Evolutionary conservation across 768 basidiomycete genomes (phyloP).

Genomic region (Leccinum subtestaceum): DNA sequence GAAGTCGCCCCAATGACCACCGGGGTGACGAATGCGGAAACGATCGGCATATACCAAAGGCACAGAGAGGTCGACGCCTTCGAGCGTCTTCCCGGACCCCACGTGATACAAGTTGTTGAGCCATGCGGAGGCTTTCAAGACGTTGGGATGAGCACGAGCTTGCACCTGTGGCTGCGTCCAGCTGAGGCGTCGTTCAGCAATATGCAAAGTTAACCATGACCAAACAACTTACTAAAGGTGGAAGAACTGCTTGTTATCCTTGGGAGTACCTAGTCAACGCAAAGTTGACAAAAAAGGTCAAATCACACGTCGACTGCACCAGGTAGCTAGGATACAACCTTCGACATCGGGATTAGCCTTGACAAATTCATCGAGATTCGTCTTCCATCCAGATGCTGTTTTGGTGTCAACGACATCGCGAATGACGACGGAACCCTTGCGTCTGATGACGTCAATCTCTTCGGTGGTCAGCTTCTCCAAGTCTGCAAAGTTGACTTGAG

Average conservation of each 20-base stretch:
- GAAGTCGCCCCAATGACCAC: slow-evolving; percentile 51
- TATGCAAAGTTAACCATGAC: neutral
- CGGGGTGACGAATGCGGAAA: slow-evolving; percentile 71
- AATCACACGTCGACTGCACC: neutral
- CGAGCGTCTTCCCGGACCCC: slow-evolving; percentile 35
- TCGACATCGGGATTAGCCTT: slow-evolving; percentile 53
- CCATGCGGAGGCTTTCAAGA: slow-evolving; percentile 55
- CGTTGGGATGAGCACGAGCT: slow-evolving; percentile 65
- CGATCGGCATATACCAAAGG: slow-evolving; percentile 73
- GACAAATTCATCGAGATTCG: slow-evolving; percentile 52
- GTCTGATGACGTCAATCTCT: slow-evolving; percentile 47
- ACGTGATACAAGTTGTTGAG: slow-evolving; percentile 63
- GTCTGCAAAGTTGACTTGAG: slow-evolving; percentile 58
- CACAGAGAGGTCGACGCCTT: slow-evolving; percentile 57
- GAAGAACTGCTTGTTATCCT: slow-evolving; percentile 68
- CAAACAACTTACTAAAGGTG: slow-evolving; percentile 55
- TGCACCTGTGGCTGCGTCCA: slow-evolving; percentile 59
- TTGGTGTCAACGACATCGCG: slow-evolving; percentile 55
- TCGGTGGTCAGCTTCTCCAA: slow-evolving; percentile 46
- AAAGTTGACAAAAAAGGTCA: neutral
- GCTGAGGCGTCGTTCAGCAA: slow-evolving; percentile 22
- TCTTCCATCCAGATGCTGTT: slow-evolving; percentile 58
- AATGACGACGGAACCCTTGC: slow-evolving; percentile 60
- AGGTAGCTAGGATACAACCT: slow-evolving; percentile 35
- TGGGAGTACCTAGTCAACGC: slow-evolving; percentile 44